Evolutionary conservation across 2,329 filamentous ascomycete genomes (phyloP), one percentile per base, ranked within the genome.

Genomic region (Paecilomyces sp.): DNA sequence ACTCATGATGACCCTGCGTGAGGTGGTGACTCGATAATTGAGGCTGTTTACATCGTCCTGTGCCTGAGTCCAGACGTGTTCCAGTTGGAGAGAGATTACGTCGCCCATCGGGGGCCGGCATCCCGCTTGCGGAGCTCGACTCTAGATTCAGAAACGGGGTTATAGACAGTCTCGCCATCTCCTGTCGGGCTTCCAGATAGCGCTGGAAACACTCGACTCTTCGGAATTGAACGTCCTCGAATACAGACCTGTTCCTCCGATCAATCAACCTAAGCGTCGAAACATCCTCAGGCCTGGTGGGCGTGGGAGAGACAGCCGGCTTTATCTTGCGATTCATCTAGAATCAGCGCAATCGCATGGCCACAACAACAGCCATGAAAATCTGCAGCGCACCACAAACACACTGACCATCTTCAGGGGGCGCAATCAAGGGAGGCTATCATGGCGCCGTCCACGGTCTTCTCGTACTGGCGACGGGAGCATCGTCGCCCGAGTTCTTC

Each of bases 391-490:
- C n/a, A 47, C 41, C 13, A 22, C 13, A 22, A 33, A 60, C 25
- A 63, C 58, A 61, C 57, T 50, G 41, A 41, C 25, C 51, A 55
- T 60, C 61, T 34, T 58, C 58, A 55, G 25, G 60, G 50, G 56
- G 64, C 64, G 61, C 62, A 36, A 61, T 57, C 8, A 54, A 55
- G 63, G 65, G 54, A 53, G 22, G 28, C 24, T 13, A 47, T 28
- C 62, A 75, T 75, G 73, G 66, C 71, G 6, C 69, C 73, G 3
- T 75, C 73, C 50, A 70, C 72, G 22, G 73, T 75, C 54, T 75
- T 75, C 61, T 74, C 73, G 28, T 75, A 75, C 61, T 75, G 71
- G 73, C 73, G 73, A 58, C 72, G 72, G 62, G 72, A 75, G 56
- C 71, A 74, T 60, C 72, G 73, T 63, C 72, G 72, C 57, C 70